Base-by-base conservation (phyloP, 495 filamentous ascomycete species). In the Neurospora tetrasperma region DNA sequence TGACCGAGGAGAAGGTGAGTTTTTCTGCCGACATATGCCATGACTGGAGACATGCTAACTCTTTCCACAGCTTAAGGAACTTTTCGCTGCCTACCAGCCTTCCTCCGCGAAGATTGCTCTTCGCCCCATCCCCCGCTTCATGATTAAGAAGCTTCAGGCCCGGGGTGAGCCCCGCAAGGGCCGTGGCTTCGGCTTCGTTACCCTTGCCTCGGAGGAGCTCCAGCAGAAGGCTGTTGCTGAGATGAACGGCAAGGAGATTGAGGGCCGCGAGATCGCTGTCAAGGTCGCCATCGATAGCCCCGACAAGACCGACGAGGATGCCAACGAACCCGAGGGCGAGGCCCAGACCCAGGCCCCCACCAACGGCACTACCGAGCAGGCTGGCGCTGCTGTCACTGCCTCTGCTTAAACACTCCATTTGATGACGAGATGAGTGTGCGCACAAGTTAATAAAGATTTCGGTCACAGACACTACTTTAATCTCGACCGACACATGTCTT, bases 261-360 rank as follows among this genome's bases (percentile, higher is more conserved):
- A 98, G 79, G 96, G 96, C 68, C 95, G 96, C 76, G 96, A 98
- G 88, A 98, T 99, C 78, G 96, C 96, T 74, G 96, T 99, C 86
- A 99, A 99, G 92, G 93, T 99, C 76, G 96, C 96, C 81, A 98
- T 99, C 78, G 96, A 99, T 84, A 97, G 94, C 89, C 96, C 96
- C 74, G 94, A 96, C 83, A 99, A 98, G 89, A 95, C 97, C 79
- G 96, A 98, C 72, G 91, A 96, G 75, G 90, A 93, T 80, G 85
- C 87, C 70, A 83, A 84, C 73, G 82, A 80, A 46, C 81, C 81
- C 69, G 87, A 89, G 79, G 84, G 75, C 59, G 84, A 82, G 75
- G 79, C 12, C 38, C 73, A 76, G 75, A 73, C 42, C 42, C 16
- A 84, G 75, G 54, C 54, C 54, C 23, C 54, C 27, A 35, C 54